Percentiles rank a stretch among this genome's conserved stretches.
Evolutionary conservation across 306 rosid genomes (phyloP).

Genomic region (Rubus parviflorus): DNA sequence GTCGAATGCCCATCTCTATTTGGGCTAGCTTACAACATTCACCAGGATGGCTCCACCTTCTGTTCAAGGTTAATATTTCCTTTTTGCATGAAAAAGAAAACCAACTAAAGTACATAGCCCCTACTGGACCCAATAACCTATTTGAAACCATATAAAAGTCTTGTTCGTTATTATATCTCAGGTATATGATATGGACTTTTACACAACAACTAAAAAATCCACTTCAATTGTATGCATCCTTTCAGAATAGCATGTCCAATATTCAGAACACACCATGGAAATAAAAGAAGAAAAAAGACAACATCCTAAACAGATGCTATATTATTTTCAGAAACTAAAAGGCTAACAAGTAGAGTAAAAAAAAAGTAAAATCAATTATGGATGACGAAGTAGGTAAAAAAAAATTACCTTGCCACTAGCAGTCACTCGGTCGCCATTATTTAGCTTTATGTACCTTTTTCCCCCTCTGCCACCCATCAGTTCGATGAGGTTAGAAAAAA

Average conservation of each 20-base stretch:
- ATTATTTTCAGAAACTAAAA: background rate
- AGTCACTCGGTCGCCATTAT: conserved; percentile 78
- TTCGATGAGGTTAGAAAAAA: conserved; percentile 20
- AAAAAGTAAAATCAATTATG: background rate
- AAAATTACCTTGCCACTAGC: conserved; percentile 87
- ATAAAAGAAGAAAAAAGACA: background rate
- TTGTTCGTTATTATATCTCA: background rate
- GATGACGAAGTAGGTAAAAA: conserved; percentile 1
- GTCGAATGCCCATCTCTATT: background rate
- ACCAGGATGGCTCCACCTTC: background rate
- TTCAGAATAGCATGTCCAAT: background rate
- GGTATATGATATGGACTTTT: background rate
- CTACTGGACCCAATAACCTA: background rate
- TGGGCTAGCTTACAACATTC: background rate
- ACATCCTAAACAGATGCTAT: background rate
- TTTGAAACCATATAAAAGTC: background rate
- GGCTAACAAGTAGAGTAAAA: background rate
- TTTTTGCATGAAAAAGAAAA: background rate
- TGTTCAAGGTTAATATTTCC: background rate
- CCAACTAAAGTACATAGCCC: background rate
- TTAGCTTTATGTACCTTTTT: conserved; percentile 87
- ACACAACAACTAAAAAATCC: background rate
- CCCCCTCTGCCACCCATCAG: conserved; percentile 64
- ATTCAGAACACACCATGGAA: background rate
- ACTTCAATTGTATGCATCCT: background rate